phyloP scores from a whole-genome alignment of 208 protist genomes.

The Entamoeba invadens region DNA sequence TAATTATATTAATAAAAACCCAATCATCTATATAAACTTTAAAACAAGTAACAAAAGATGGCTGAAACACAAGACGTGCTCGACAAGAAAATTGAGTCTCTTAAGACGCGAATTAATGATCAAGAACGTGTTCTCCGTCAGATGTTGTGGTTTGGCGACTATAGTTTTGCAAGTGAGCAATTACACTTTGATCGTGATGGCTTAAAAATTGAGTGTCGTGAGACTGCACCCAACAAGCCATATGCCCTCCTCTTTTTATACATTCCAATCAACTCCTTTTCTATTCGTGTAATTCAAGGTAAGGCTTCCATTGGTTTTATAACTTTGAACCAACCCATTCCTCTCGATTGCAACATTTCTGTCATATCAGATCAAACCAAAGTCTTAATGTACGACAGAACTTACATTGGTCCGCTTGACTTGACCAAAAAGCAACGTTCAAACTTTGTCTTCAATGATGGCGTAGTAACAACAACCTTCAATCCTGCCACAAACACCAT shows the following conservation, averaged over 20 bases:
- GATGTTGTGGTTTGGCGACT: background rate
- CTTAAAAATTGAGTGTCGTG: background rate
- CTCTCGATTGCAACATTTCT: too few relatives aligned
- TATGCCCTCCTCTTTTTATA: background rate
- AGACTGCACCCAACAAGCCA: background rate
- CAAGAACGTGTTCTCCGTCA: background rate
- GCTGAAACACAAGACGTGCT: too few relatives aligned
- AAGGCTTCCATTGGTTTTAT: background rate
- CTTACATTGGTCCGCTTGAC: too few relatives aligned
- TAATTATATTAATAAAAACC: too few relatives aligned
- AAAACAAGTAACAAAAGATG: too few relatives aligned
- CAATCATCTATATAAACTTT: too few relatives aligned
- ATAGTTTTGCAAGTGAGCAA: background rate
- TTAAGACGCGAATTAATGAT: background rate
- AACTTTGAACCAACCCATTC: background rate
- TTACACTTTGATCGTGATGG: background rate
- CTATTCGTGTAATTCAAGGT: background rate
- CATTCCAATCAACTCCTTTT: background rate
- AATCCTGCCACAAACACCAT: too few relatives aligned
- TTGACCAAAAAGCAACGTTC: too few relatives aligned
- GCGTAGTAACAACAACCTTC: too few relatives aligned
- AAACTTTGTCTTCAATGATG: too few relatives aligned
- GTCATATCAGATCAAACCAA: too few relatives aligned
- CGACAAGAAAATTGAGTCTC: background rate
- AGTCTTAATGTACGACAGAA: too few relatives aligned